Percentiles rank a stretch among this genome's conserved stretches.
phyloP scores from a whole-genome alignment of 2,329 filamentous ascomycete species.

The Epichloe hybrida region DNA sequence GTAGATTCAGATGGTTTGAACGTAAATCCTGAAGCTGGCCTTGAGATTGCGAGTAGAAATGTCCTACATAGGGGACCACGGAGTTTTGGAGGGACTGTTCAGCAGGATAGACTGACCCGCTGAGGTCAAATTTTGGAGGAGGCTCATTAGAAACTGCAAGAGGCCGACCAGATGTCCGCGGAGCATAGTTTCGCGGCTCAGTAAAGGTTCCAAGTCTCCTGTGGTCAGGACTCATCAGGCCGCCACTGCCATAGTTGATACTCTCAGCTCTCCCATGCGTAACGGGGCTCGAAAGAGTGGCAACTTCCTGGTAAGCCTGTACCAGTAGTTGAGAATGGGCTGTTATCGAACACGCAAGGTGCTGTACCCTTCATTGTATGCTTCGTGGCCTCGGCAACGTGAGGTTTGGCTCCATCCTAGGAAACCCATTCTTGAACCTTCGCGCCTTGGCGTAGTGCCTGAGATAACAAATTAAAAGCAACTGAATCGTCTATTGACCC shows the following conservation, averaged over 20 bases:
- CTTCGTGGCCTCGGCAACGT: neutral
- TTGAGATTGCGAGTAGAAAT: neutral
- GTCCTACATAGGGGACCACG: neutral
- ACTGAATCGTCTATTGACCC: neutral
- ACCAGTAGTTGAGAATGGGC: neutral
- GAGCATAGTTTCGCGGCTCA: constrained; percentile 29
- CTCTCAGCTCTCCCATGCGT: neutral
- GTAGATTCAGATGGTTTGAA: constrained; percentile 23
- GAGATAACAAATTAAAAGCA: constrained; percentile 1
- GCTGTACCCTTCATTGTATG: neutral
- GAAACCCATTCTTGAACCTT: constrained; percentile 1
- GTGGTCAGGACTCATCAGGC: constrained; percentile 6
- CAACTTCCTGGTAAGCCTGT: constrained; percentile 2
- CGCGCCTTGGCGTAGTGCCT: constrained; percentile 2
- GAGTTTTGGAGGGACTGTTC: neutral
- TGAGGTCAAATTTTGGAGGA: constrained; percentile 25
- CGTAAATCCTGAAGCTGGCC: neutral
- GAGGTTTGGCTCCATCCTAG: constrained; percentile 5
- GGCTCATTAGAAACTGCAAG: constrained; percentile 12
- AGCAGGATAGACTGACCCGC: neutral
- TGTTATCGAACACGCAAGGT: too few relatives aligned
- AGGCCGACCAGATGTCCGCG: constrained; percentile 17
- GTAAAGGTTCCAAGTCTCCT: constrained; percentile 14
- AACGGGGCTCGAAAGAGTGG: constrained; percentile 1
- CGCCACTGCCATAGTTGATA: neutral